Percentiles rank a stretch among this genome's conserved stretches.
phyloP scores from a whole-genome alignment of 306 rosid species.

The Inga oerstediana region DNA sequence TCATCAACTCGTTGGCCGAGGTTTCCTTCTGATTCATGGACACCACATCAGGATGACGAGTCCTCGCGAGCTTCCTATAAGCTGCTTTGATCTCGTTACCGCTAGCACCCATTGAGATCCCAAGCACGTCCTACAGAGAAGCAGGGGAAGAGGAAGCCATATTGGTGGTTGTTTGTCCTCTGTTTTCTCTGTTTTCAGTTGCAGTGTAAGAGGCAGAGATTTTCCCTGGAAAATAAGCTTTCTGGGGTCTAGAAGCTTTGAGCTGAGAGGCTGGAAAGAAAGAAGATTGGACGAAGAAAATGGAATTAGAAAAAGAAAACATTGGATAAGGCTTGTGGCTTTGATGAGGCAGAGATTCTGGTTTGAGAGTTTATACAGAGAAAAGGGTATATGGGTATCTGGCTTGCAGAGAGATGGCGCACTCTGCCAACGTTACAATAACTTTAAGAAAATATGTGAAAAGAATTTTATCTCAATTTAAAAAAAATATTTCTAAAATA shows the following conservation, averaged over 20 bases:
- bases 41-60: slow-evolving; percentile 73
- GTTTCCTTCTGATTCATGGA: slow-evolving; percentile 57
- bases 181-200: slow-evolving; percentile 23
- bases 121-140: slow-evolving; percentile 73
- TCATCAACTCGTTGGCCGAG: slow-evolving; percentile 62
- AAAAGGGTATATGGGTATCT: neutral
- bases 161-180: neutral
- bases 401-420: too few species aligned
- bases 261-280: neutral
- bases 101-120: slow-evolving; percentile 58
- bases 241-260: neutral
- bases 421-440: neutral
- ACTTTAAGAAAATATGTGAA: too few species aligned
- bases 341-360: neutral
- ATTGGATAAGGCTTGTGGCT: neutral
- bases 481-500: too few species aligned
- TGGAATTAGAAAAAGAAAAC: neutral
- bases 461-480: neutral
- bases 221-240: neutral
- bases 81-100: slow-evolving; percentile 62
- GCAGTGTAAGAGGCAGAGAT: slow-evolving; percentile 10
- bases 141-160: slow-evolving; percentile 43
- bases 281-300: neutral
- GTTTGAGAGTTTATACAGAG: slow-evolving; percentile 33
- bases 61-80: slow-evolving; percentile 68